Percentiles rank a stretch among this genome's conserved stretches.
phyloP scores from a whole-genome alignment of 495 filamentous ascomycete genomes.

The Parachaetomium inaequale region DNA sequence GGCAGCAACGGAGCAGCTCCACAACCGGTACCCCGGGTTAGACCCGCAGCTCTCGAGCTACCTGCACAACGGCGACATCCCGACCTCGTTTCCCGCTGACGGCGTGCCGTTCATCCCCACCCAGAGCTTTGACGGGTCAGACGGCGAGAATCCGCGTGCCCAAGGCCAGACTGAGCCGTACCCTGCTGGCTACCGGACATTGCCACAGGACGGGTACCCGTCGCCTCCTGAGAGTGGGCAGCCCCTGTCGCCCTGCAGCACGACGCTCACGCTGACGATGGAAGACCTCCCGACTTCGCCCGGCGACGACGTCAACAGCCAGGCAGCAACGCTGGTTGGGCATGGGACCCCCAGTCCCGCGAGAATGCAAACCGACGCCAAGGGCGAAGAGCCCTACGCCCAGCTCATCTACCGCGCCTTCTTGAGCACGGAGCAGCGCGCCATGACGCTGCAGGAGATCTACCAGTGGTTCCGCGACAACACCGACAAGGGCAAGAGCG shows the following conservation, averaged over 20 bases:
- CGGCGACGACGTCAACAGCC: not conserved
- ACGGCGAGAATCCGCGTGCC: not conserved
- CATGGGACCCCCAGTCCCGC: not conserved
- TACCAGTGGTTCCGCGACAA: conserved; percentile 87
- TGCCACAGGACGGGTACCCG: conserved; percentile 4
- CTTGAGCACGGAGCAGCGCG: conserved; percentile 55
- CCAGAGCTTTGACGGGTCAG: conserved; percentile 14
- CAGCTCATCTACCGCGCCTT: conserved; percentile 76
- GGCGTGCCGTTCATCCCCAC: conserved; percentile 1
- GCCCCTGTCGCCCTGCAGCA: conserved; percentile 24
- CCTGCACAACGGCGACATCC: not conserved
- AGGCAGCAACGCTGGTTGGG: not conserved
- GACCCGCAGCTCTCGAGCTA: conserved; percentile 15
- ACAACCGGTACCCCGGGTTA: conserved; percentile 9
- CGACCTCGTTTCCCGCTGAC: conserved; percentile 19
- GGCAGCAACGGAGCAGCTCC: conserved; percentile 11
- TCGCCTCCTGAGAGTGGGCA: conserved; percentile 16
- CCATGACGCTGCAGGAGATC: conserved; percentile 78
- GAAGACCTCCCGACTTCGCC: conserved; percentile 15
- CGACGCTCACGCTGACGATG: conserved; percentile 17
- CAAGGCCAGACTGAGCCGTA: conserved; percentile 23
- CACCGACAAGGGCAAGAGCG: conserved; percentile 66
- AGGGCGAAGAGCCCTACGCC: conserved; percentile 69
- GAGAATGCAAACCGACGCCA: conserved; percentile 9
- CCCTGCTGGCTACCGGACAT: conserved; percentile 10